Conservation (phyloP, 495 filamentous ascomycete species). For the Tuber microsphaerosporum region DNA sequence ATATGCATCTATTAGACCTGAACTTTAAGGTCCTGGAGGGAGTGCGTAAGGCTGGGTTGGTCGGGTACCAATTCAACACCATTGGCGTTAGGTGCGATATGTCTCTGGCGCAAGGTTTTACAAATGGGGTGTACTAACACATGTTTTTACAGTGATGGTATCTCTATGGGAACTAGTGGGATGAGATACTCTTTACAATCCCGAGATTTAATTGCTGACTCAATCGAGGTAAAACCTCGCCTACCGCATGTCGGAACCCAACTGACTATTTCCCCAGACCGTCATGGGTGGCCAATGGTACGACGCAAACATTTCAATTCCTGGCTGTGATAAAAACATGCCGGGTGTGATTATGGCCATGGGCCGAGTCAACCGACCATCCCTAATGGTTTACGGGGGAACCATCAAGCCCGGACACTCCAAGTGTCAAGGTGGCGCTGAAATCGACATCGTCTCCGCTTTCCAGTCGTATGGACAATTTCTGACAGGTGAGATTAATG, state of each 20-base stretch:
- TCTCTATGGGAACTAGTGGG: conserved; percentile 73
- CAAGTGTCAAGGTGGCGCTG: conserved; percentile 60
- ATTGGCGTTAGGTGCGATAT: conserved; percentile 75
- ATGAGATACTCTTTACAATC: conserved; percentile 96
- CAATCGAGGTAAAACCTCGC: conserved; percentile 57
- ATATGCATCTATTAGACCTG: conserved; percentile 93
- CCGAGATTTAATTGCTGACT: conserved; percentile 92
- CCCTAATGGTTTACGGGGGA: conserved; percentile 94
- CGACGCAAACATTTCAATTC: conserved; percentile 94
- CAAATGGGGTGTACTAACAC: neutral
- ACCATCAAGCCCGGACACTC: conserved; percentile 86
- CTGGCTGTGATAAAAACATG: conserved; percentile 99
- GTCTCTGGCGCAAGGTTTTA: neutral
- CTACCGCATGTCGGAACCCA: neutral
- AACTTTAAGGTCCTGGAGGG: conserved; percentile 76
- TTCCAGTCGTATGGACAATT: conserved; percentile 98
- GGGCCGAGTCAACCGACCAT: conserved; percentile 88
- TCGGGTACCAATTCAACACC: conserved; percentile 94
- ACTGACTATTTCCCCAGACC: conserved; percentile 58
- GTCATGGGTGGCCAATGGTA: conserved; percentile 99
- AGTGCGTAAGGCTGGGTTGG: conserved; percentile 68
- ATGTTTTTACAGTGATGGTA: conserved; percentile 50
- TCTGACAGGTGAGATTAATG: conserved; percentile 79
- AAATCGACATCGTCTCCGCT: conserved; percentile 90
- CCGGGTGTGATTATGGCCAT: conserved; percentile 96